A percentile compares a stretch with the other conserved stretches of the same genome.
phyloP scores from a whole-genome alignment of 768 basidiomycete species.

The Lactifluus pinguis region DNA sequence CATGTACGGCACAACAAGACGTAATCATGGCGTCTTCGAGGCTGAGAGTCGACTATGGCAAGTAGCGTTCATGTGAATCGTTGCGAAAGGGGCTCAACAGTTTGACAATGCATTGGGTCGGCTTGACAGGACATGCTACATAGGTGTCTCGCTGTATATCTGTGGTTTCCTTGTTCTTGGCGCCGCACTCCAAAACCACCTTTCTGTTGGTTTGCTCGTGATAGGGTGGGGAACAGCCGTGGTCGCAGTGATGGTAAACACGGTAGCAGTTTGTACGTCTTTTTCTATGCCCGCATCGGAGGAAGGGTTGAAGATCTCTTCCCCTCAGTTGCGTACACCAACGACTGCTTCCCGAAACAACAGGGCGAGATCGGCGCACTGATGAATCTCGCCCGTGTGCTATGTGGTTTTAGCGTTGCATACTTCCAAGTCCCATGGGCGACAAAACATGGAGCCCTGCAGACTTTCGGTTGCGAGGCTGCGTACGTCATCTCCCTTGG shows the following conservation, averaged over 20 bases:
- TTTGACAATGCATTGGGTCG: neutral
- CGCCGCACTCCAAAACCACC: slow-evolving; percentile 42
- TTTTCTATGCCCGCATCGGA: slow-evolving; percentile 5
- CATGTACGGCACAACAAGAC: slow-evolving; percentile 34
- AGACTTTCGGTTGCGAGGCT: slow-evolving; percentile 54
- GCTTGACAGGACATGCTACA: slow-evolving; percentile 44
- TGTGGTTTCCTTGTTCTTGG: slow-evolving; percentile 54
- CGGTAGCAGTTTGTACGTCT: slow-evolving; percentile 50
- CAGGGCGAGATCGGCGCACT: slow-evolving; percentile 57
- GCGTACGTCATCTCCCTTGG: slow-evolving; percentile 33
- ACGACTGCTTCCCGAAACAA: slow-evolving; percentile 40
- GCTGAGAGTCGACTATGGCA: slow-evolving; percentile 53
- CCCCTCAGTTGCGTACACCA: slow-evolving; percentile 37
- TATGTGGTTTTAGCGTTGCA: slow-evolving; percentile 57
- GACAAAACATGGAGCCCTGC: slow-evolving; percentile 46
- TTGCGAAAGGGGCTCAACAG: too few species aligned
- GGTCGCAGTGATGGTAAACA: slow-evolving; percentile 48
- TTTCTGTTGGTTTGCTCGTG: slow-evolving; percentile 43
- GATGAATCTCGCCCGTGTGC: slow-evolving; percentile 45
- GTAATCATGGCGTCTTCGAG: slow-evolving; percentile 44
- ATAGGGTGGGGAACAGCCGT: slow-evolving; percentile 63
- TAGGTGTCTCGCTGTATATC: slow-evolving; percentile 51
- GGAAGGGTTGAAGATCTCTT: slow-evolving; percentile 7
- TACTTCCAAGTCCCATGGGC: slow-evolving; percentile 66
- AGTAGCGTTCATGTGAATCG: neutral